Base-by-base conservation (phyloP, 805 yeast genomes). In the Ogataea populi-albae region DNA sequence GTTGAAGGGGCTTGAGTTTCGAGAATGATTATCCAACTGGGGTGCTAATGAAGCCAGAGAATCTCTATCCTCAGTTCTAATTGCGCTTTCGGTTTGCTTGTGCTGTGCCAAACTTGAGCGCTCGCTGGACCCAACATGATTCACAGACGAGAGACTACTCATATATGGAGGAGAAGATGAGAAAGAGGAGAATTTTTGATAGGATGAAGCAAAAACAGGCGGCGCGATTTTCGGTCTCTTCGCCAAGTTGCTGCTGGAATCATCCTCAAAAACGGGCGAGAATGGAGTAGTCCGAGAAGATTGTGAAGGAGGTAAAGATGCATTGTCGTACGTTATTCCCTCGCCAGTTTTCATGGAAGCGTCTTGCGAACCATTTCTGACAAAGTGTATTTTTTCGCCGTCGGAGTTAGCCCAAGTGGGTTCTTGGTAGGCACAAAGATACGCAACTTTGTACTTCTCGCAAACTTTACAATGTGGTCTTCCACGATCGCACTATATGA, bases 401-500 rank as follows among this genome's bases (percentile, higher is more conserved):
- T 38, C 47, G n/a, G 48, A 32, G 34, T 48, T 45, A 4, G 52
- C 50, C 63, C 62, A 59, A 9, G 45, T 28, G 3, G 61, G 57
- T 22, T 55, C 62, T 20, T 53, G 52, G 32, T 62, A 62, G 3
- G 43, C 34, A 38, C 66, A 62, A 2, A 53, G 39, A 32, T 57
- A 50, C 1, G 54, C 44, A 6, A 52, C 55, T 26, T 54, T 52
- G 32, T 54, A 49, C 30, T 49, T 54, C 30, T 43, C 51, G 40
- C 68, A 62, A 6, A 55, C 59, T 6, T 47, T 42, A 37, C 68
- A 62, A 23, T 49, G 54, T 0, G 68, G 66, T 37, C 55, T 52
- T 7, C 49, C 53, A 17, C 64, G 47, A 30, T 61, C 68, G 44
- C 68, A 62, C 64, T 58, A 23, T 20, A 26, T 32, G 9, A 55